Percentiles rank a stretch among this genome's conserved stretches.
These are phyloP conservation scores for Ammopiptanthus mongolicus DNA, from an alignment of 306 rosid genomes.

Conservation along the genomic window DNA sequence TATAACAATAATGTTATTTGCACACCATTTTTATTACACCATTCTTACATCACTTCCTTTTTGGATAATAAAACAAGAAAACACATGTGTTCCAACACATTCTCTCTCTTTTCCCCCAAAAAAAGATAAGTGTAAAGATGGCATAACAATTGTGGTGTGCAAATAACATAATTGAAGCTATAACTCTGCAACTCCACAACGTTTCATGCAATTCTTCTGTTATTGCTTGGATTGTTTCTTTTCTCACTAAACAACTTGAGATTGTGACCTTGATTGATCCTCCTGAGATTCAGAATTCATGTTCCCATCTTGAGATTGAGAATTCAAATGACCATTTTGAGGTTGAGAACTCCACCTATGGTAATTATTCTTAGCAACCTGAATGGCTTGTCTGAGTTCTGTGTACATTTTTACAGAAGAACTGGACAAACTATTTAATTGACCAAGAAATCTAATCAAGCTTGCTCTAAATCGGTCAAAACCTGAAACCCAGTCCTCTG, in stretches of 20 bases:
- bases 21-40: background rate
- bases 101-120: too few relatives aligned
- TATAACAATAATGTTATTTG: background rate
- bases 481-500: constrained; percentile 51
- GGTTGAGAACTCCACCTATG: constrained; percentile 31
- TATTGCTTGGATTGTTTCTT: constrained; percentile 1
- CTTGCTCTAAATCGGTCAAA: constrained; percentile 53
- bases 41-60: background rate
- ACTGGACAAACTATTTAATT: constrained; percentile 51
- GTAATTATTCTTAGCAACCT: constrained; percentile 28
- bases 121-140: background rate
- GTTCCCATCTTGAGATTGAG: constrained; percentile 13
- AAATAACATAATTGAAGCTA: background rate
- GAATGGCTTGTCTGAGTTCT: constrained; percentile 42
- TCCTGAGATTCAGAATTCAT: constrained; percentile 32
- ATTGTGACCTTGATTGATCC: constrained; percentile 30
- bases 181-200: background rate
- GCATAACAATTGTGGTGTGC: background rate
- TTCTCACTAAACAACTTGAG: constrained; percentile 25
- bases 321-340: constrained; percentile 24
- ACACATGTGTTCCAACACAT: too few relatives aligned
- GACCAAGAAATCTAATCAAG: constrained; percentile 52
- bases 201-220: background rate
- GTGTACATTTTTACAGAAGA: constrained; percentile 55
- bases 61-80: background rate